Conservation (phyloP, 2,329 filamentous ascomycete genomes). For the Curvularia sp. region DNA sequence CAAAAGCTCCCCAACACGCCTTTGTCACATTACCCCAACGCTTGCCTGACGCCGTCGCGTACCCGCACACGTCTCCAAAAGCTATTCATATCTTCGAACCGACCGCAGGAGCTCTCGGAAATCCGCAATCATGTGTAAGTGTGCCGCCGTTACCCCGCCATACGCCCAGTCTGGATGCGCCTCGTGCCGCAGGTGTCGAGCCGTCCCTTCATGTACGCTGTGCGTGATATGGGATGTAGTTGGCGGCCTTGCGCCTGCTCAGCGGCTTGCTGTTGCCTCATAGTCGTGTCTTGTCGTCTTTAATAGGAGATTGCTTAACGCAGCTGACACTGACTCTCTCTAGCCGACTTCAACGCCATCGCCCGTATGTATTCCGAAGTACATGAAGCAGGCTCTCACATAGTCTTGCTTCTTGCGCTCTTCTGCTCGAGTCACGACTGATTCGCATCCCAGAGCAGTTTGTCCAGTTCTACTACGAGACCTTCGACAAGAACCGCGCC, state of each 20-base stretch:
- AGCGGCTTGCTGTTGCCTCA: too few relatives aligned
- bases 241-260: not conserved
- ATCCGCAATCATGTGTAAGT: conserved; percentile 24
- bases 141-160: conserved; percentile 13
- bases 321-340: conserved; percentile 8
- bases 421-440: conserved; percentile 18
- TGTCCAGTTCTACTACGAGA: conserved; percentile 87
- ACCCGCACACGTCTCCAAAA: conserved; percentile 5
- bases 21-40: conserved; percentile 18
- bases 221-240: not conserved
- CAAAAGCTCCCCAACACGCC: conserved; percentile 31
- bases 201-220: not conserved
- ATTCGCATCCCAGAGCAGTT: conserved; percentile 72
- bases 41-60: conserved; percentile 17
- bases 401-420: not conserved
- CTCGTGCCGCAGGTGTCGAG: not conserved
- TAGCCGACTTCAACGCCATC: conserved; percentile 25
- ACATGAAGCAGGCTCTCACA: not conserved
- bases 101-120: not conserved
- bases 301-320: not conserved
- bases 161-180: conserved; percentile 13
- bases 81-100: not conserved
- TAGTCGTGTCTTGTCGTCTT: not conserved
- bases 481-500: conserved; percentile 77
- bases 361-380: conserved; percentile 18